Evolutionary conservation across 306 rosid species (phyloP).

Genomic region (Mimosa pudica): DNA sequence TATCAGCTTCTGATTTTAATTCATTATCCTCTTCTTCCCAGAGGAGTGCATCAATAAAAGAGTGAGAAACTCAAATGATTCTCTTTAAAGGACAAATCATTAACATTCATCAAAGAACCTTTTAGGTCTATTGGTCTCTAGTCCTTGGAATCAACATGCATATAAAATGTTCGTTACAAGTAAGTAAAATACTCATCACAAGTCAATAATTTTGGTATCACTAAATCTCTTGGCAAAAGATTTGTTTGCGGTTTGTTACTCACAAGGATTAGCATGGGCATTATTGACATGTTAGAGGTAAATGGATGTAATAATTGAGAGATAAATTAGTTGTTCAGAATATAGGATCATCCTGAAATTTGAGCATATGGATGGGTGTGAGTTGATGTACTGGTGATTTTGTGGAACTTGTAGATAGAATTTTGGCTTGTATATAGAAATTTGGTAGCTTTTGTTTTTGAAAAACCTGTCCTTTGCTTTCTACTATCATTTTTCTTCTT

Average conservation of each 20-base stretch:
- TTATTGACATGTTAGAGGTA: too few species aligned
- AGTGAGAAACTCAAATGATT: conserved; percentile 29
- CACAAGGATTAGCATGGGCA: background rate
- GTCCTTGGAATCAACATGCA: background rate
- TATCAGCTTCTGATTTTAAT: conserved; percentile 54
- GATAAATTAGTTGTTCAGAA: background rate
- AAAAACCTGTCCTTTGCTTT: conserved; percentile 5
- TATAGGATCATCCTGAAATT: conserved; percentile 8
- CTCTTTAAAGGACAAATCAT: background rate
- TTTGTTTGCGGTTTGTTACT: background rate
- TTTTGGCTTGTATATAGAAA: conserved; percentile 44
- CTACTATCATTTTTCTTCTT: background rate
- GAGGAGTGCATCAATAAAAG: conserved; percentile 44
- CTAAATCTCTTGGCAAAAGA: background rate
- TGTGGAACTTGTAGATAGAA: conserved; percentile 40
- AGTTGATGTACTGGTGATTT: conserved; percentile 9
- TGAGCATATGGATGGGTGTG: conserved; percentile 27
- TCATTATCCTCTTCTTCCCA: conserved; percentile 64
- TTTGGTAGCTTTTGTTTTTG: conserved; percentile 13
- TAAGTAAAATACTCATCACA: background rate
- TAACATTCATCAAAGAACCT: conserved; percentile 19
- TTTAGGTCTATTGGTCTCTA: background rate
- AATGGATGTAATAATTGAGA: background rate
- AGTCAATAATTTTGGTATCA: background rate
- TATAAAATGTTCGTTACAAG: background rate